A percentile compares a stretch with the other conserved stretches of the same genome.
Conservation (phyloP, 345 rosid genomes). For the Sapria himalayana region DNA sequence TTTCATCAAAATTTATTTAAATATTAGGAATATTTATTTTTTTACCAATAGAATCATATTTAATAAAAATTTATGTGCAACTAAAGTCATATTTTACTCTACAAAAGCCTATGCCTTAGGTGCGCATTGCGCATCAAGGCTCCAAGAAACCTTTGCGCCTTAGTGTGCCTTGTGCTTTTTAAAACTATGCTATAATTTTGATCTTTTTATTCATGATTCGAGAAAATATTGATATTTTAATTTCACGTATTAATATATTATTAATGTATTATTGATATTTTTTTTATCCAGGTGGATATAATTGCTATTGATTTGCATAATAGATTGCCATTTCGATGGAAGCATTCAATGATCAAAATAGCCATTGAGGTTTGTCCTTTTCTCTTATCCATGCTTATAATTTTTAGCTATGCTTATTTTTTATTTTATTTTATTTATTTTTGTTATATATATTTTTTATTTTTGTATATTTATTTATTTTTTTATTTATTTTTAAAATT, state of each 20-base stretch:
- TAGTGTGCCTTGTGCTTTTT: conserved; percentile 1
- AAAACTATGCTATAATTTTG: not conserved
- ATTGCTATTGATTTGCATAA: conserved; percentile 49
- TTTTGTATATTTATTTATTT: conserved; percentile 2
- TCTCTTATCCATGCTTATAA: not conserved
- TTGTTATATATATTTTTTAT: not conserved
- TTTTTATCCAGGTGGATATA: conserved; percentile 37
- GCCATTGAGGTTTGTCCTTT: conserved; percentile 38
- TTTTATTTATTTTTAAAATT: too few species aligned
- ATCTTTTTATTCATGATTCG: not conserved
- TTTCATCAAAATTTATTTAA: too few species aligned
- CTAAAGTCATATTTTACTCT: too few species aligned
- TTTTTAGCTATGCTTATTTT: not conserved
- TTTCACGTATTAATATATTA: not conserved
- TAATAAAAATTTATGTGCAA: too few species aligned
- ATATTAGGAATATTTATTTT: too few species aligned
- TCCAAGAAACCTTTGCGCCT: too few species aligned
- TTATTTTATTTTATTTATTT: not conserved
- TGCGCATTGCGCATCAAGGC: too few species aligned
- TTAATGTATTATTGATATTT: too few species aligned
- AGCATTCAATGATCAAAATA: conserved; percentile 35
- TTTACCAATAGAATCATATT: too few species aligned
- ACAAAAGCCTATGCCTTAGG: too few species aligned
- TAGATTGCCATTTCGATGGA: conserved; percentile 47
- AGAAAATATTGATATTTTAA: not conserved